Percentiles rank a stretch among this genome's conserved stretches.
phyloP scores from a whole-genome alignment of 345 rosid species.

The Bruguiera sexangula region DNA sequence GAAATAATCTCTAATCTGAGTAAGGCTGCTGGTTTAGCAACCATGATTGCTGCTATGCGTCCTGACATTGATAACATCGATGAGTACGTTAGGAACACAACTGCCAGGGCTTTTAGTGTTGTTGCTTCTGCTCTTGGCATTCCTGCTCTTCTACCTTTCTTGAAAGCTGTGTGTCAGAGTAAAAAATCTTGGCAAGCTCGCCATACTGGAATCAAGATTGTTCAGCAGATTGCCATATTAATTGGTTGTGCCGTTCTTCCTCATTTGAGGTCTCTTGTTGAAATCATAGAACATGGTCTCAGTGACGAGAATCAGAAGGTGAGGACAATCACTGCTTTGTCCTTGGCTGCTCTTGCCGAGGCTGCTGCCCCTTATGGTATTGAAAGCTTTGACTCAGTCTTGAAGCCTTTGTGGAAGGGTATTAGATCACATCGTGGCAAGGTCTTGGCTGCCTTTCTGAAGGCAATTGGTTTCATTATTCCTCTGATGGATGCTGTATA shows the following conservation, averaged over 20 bases:
- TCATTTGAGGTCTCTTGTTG: constrained; percentile 86
- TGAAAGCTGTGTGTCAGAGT: constrained; percentile 99
- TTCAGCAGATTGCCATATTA: constrained; percentile 96
- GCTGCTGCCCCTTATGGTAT: constrained; percentile 99
- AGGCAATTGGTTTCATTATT: constrained; percentile 95
- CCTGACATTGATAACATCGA: constrained; percentile 98
- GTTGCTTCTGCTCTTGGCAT: constrained; percentile 98
- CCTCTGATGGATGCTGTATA: constrained; percentile 97
- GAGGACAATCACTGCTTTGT: constrained; percentile 96
- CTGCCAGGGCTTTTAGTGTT: constrained; percentile 99
- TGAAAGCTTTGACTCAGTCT: constrained; percentile 92
- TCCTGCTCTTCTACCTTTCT: constrained; percentile 86
- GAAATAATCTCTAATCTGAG: constrained; percentile 96
- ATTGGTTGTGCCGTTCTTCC: constrained; percentile 99
- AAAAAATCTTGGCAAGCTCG: constrained; percentile 99
- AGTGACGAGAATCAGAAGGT: constrained; percentile 98
- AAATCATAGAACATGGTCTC: constrained; percentile 90
- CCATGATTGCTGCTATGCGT: constrained; percentile 99
- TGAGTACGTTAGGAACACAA: constrained; percentile 97
- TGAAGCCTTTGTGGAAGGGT: constrained; percentile 99
- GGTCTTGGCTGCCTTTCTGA: constrained; percentile 98
- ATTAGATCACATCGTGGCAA: constrained; percentile 95
- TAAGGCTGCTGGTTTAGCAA: constrained; percentile 98
- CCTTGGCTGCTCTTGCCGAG: constrained; percentile 98
- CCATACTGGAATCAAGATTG: constrained; percentile 98